Evolutionary conservation across 352 stramenopile genomes (phyloP), one percentile per base, ranked within the genome.

Genomic region (Ophiocytium majus): DNA sequence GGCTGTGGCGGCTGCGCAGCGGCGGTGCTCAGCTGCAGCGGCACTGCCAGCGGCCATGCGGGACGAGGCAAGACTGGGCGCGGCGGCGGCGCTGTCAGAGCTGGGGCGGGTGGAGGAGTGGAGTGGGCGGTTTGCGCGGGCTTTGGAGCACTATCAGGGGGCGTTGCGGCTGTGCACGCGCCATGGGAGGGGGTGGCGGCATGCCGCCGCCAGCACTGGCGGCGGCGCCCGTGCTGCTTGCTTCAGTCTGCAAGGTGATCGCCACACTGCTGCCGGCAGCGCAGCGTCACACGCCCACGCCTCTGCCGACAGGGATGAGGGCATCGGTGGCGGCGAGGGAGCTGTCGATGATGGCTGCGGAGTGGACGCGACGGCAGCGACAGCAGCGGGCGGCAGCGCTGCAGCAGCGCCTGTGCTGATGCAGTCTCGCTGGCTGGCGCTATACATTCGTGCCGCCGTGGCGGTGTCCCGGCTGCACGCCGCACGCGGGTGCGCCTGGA

Each of bases 361-460:
- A 10, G 17, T 31, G 63, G 71, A 31, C 43, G 10, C n/a, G 34
- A 10, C 78, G 35, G n/a, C 10, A 80, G 32, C 36, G n/a, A 1
- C 78, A 50, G 57, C 36, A 81, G 34, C 34, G 0, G 32, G 63
- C 23, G 82, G 37, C 0, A 9, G 63, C 28, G 17, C 79, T 5
- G 63, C 28, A 9, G 43, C 33, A n/a, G 79, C 10, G 37, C 34
- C 28, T 23, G 35, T 86, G 49, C 63, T 57, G 19, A 50, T 88
- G 63, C 57, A 64, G 64, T 88, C 80, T 28, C 33, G 79, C 19
- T 88, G 84, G 84, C 81, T 88, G 79, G 71, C 80, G 9, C 43
- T 88, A 5, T 88, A 88, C 36, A 75, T 88, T 32, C 80, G 86
- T 35, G 80, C 80, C 33, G 80, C 83, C 50, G 80, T 35, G 63